phyloP scores from a whole-genome alignment of 441 rosid species.

The Adansonia grandidieri region DNA sequence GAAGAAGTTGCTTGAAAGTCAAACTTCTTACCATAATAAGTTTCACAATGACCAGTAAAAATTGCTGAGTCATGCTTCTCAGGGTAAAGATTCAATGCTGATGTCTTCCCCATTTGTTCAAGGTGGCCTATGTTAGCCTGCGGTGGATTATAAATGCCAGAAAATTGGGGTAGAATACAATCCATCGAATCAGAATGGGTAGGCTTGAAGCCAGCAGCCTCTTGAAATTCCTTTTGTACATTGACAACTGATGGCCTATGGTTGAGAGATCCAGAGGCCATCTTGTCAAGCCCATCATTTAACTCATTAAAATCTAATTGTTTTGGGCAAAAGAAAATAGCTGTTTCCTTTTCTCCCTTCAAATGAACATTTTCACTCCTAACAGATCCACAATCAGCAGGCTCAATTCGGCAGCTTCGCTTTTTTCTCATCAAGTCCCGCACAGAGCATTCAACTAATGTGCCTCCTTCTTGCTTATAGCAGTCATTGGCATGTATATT shows the following conservation, averaged over 20 bases:
- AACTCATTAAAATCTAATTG: conserved; percentile 37
- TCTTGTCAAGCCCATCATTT: conserved; percentile 32
- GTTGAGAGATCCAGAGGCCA: conserved; percentile 22
- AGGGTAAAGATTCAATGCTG: conserved; percentile 22
- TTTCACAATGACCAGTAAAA: conserved; percentile 35
- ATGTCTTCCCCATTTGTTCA: conserved; percentile 29
- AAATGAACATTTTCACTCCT: conserved; percentile 42
- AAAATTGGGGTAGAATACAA: conserved; percentile 21
- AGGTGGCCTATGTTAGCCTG: conserved; percentile 26
- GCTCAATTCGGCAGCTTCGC: conserved; percentile 52
- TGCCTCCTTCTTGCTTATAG: conserved; percentile 38
- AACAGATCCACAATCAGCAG: conserved; percentile 46
- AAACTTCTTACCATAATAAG: conserved; percentile 35
- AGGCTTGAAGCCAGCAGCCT: conserved; percentile 24
- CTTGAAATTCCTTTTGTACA: conserved; percentile 13
- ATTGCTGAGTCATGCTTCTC: conserved; percentile 44
- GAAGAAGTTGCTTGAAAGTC: conserved; percentile 28
- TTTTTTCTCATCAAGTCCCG: conserved; percentile 94
- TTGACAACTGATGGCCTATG: conserved; percentile 19
- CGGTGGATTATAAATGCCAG: conserved; percentile 21
- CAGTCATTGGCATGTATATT: conserved; percentile 38
- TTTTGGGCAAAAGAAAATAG: conserved; percentile 32
- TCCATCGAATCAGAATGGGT: conserved; percentile 5
- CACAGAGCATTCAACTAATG: conserved; percentile 59
- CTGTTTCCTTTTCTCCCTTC: conserved; percentile 35